Conservation (phyloP, 2,329 filamentous ascomycete species). For the Emmonsia crescens region DNA sequence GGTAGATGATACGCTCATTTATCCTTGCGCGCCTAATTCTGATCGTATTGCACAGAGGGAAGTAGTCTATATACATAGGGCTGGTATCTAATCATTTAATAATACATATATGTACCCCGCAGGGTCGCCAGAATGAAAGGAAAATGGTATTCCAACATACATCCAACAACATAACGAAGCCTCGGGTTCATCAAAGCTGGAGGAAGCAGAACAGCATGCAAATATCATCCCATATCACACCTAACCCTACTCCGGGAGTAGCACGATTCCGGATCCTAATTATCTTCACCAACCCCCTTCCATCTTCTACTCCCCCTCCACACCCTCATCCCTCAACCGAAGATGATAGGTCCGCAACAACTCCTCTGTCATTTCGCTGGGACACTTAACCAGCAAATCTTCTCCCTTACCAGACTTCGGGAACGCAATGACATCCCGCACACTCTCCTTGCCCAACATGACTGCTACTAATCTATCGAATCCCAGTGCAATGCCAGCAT, state of each 20-base stretch:
- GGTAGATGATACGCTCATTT: neutral
- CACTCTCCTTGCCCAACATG: slow-evolving; percentile 62
- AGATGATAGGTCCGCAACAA: slow-evolving; percentile 52
- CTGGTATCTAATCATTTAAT: neutral
- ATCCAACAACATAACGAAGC: neutral
- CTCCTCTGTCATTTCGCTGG: slow-evolving; percentile 54
- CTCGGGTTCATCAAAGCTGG: neutral
- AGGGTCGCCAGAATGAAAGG: too few relatives aligned
- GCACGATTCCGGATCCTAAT: neutral
- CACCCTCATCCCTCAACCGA: slow-evolving; percentile 19
- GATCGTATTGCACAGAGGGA: neutral
- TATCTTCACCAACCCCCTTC: neutral
- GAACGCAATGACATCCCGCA: slow-evolving; percentile 92
- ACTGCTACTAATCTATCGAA: slow-evolving; percentile 80
- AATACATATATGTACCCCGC: neutral
- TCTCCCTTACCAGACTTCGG: slow-evolving; percentile 88
- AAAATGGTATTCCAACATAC: neutral
- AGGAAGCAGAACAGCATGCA: neutral
- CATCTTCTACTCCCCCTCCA: neutral
- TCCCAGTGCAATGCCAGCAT: slow-evolving; percentile 85
- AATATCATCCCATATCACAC: neutral
- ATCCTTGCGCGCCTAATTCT: too few relatives aligned
- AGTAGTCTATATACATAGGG: neutral
- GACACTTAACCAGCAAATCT: slow-evolving; percentile 71
- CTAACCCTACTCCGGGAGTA: neutral